These are phyloP conservation scores for Phytophthora pinifolia DNA, from an alignment of 352 stramenopile species.

Conservation along the genomic window DNA sequence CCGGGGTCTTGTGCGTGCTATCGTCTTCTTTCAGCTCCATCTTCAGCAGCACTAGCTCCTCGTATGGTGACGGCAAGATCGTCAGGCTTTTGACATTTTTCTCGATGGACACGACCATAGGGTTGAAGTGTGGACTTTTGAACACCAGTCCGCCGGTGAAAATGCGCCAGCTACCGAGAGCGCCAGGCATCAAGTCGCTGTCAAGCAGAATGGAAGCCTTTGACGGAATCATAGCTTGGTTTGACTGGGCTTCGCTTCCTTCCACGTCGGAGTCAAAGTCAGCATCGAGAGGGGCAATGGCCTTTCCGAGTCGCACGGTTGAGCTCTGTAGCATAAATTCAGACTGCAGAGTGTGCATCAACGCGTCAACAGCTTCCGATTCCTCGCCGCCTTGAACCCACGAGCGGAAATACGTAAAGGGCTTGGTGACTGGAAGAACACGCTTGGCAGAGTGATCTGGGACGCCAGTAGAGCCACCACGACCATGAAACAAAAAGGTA, in stretches of 20 bases:
- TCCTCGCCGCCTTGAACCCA: slow-evolving; percentile 59
- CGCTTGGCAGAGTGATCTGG: background rate
- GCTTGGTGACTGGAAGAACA: slow-evolving; percentile 49
- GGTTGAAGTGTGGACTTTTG: slow-evolving; percentile 50
- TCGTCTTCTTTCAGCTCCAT: slow-evolving; percentile 47
- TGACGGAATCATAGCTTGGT: slow-evolving; percentile 15
- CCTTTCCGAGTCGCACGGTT: slow-evolving; percentile 46
- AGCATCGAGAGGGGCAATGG: slow-evolving; percentile 37
- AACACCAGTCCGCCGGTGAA: slow-evolving; percentile 68
- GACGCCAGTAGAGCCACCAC: background rate
- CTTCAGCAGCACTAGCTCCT: slow-evolving; percentile 68
- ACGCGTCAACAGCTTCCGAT: slow-evolving; percentile 36
- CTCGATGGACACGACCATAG: slow-evolving; percentile 64
- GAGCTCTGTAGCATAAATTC: slow-evolving; percentile 68
- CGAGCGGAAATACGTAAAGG: slow-evolving; percentile 64
- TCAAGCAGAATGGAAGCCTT: slow-evolving; percentile 56
- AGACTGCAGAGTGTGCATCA: slow-evolving; percentile 51
- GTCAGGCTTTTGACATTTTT: slow-evolving; percentile 52
- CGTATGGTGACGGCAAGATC: slow-evolving; percentile 48
- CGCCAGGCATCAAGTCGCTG: slow-evolving; percentile 37
- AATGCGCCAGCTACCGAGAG: slow-evolving; percentile 52
- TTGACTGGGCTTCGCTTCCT: background rate
- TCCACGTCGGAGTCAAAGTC: slow-evolving; percentile 13
- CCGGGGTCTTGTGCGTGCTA: slow-evolving; percentile 19
- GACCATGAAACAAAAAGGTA: slow-evolving; percentile 42